Conservation (phyloP, 768 basidiomycete genomes). For the Rhodosporidiobolus odoratus region DNA sequence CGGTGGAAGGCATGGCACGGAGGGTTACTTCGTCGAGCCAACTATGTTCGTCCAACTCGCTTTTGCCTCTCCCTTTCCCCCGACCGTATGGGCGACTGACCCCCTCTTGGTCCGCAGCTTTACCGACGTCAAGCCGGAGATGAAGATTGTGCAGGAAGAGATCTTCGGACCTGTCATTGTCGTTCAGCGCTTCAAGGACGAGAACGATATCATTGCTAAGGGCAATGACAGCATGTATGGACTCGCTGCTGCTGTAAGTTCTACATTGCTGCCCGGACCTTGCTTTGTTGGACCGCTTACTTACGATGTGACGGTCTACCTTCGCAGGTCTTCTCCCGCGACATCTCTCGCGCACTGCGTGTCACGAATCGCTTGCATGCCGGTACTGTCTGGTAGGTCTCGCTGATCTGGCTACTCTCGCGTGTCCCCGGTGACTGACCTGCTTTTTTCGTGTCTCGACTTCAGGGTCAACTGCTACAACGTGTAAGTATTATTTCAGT, state of each 20-base stretch:
- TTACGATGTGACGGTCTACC: constrained; percentile 62
- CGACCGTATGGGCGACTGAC: constrained; percentile 48
- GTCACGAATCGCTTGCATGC: constrained; percentile 71
- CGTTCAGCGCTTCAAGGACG: constrained; percentile 63
- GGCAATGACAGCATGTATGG: constrained; percentile 82
- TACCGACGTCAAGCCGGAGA: constrained; percentile 60
- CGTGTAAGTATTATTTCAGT: too few species aligned
- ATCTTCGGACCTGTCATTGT: constrained; percentile 60
- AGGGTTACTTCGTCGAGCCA: constrained; percentile 59
- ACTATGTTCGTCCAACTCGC: constrained; percentile 46
- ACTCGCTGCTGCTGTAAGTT: constrained; percentile 25
- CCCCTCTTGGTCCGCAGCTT: constrained; percentile 49
- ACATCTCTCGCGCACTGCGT: constrained; percentile 67
- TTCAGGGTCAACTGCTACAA: constrained; percentile 44
- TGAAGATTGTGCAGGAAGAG: constrained; percentile 62
- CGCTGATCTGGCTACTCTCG: too few species aligned
- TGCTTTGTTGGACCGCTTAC: too few species aligned
- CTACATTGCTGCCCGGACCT: too few species aligned
- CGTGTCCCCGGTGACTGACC: constrained; percentile 46
- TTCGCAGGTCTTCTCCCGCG: constrained; percentile 74
- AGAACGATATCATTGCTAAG: constrained; percentile 43
- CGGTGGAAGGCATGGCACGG: constrained; percentile 57
- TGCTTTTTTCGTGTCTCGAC: not conserved
- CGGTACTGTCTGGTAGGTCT: constrained; percentile 53
- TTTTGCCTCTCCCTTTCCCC: constrained; percentile 41